phyloP scores from a whole-genome alignment of 2,329 filamentous ascomycete species.

The Colletotrichum godetiae region DNA sequence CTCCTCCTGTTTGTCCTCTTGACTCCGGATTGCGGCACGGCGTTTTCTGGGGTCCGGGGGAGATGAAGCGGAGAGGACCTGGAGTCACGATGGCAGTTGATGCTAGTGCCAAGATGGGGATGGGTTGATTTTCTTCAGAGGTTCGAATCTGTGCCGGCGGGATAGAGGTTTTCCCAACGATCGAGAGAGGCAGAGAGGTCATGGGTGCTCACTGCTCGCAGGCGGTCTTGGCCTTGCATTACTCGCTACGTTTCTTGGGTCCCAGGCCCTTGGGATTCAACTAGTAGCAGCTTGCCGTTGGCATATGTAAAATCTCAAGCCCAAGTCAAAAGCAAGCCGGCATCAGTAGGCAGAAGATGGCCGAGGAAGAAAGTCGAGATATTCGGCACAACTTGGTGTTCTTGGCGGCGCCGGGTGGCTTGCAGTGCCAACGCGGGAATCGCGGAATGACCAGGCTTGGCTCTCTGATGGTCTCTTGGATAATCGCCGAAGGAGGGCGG shows the following conservation, averaged over 20 bases:
- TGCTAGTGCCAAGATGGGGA: neutral
- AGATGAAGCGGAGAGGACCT: conserved; percentile 4
- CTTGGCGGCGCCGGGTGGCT: conserved; percentile 33
- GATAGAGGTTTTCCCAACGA: neutral
- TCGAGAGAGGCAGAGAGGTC: too few species aligned
- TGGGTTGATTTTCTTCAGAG: neutral
- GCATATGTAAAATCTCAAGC: neutral
- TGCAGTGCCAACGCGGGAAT: conserved; percentile 29
- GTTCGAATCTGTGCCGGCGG: neutral
- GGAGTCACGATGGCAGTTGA: conserved; percentile 10
- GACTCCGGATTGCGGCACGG: neutral
- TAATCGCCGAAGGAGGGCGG: neutral
- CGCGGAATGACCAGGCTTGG: conserved; percentile 19
- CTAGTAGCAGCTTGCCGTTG: neutral
- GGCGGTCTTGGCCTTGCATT: neutral
- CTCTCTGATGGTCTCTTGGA: neutral
- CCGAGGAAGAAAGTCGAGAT: neutral
- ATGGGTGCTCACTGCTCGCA: neutral
- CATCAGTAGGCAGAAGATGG: neutral
- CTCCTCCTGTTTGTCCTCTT: neutral
- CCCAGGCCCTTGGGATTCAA: neutral
- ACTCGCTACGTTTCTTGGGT: neutral
- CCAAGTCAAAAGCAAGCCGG: neutral
- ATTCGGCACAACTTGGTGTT: neutral
- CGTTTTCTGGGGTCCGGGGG: conserved; percentile 19